These are phyloP conservation scores for Lactuca saligna DNA, from an alignment of 129 eudicot genomes.

Conservation along the genomic window DNA sequence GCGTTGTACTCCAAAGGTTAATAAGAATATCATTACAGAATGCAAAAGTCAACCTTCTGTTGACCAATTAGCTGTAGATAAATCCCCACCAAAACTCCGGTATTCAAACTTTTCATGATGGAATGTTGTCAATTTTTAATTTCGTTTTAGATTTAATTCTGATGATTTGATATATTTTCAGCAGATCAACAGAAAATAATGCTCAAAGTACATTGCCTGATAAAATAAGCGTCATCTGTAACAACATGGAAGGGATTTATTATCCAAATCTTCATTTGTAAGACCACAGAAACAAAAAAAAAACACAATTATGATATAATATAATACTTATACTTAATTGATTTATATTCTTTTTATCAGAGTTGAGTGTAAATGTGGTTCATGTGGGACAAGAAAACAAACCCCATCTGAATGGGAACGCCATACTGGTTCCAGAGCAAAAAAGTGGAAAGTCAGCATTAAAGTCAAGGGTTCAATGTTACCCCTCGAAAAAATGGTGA, in stretches of 20 bases:
- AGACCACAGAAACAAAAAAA: slow-evolving; percentile 12
- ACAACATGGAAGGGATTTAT: slow-evolving; percentile 73
- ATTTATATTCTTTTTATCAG: slow-evolving; percentile 37
- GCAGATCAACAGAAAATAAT: slow-evolving; percentile 38
- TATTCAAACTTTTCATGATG: slow-evolving; percentile 15
- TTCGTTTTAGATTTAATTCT: slow-evolving; percentile 4
- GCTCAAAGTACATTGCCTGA: slow-evolving; percentile 51
- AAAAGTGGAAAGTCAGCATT: slow-evolving; percentile 90
- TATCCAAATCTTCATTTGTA: slow-evolving; percentile 79
- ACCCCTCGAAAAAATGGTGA: slow-evolving; percentile 73
- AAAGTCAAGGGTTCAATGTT: slow-evolving; percentile 69
- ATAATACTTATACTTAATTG: background rate
- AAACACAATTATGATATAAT: background rate
- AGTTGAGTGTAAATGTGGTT: slow-evolving; percentile 82
- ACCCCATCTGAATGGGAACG: slow-evolving; percentile 89
- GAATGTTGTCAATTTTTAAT: background rate
- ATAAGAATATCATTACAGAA: slow-evolving; percentile 68
- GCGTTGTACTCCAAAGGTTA: background rate
- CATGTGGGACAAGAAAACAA: slow-evolving; percentile 76
- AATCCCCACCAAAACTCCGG: slow-evolving; percentile 39
- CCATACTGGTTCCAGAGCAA: slow-evolving; percentile 93
- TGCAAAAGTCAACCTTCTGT: slow-evolving; percentile 45
- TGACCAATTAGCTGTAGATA: slow-evolving; percentile 29
- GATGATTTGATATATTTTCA: slow-evolving; percentile 14
- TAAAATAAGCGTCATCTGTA: slow-evolving; percentile 71